These are phyloP conservation scores for Daedaleopsis sinensis DNA, from an alignment of 768 basidiomycete genomes.

Conservation along the genomic window DNA sequence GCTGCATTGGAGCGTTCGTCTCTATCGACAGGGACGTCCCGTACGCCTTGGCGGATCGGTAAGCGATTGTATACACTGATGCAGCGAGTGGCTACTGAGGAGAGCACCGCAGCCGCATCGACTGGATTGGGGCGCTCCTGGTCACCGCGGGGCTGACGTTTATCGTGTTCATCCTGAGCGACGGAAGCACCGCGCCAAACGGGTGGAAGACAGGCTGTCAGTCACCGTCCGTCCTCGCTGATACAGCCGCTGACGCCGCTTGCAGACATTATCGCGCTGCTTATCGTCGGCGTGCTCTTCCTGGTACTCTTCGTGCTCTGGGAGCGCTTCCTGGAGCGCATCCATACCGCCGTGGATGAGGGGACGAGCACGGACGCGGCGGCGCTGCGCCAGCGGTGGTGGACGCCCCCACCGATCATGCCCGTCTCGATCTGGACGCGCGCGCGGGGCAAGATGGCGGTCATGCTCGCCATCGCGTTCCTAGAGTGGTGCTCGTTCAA, in stretches of 20 bases:
- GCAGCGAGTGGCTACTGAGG: not conserved
- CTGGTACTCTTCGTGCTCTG: conserved; percentile 61
- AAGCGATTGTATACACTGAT: not conserved
- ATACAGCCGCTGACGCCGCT: conserved; percentile 24
- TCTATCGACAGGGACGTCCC: conserved; percentile 62
- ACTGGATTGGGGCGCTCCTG: conserved; percentile 77
- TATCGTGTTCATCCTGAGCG: conserved; percentile 72
- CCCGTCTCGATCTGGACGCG: conserved; percentile 63
- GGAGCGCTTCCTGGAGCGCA: conserved; percentile 61
- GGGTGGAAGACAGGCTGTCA: conserved; percentile 64
- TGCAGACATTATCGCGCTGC: conserved; percentile 70
- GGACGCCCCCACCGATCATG: conserved; percentile 66
- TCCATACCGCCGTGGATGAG: conserved; percentile 20
- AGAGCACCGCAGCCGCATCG: conserved; percentile 46
- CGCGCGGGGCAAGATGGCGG: conserved; percentile 63
- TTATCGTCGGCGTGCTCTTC: conserved; percentile 63
- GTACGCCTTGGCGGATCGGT: conserved; percentile 31
- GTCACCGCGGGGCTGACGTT: conserved; percentile 68
- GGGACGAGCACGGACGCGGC: not conserved
- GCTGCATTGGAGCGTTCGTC: conserved; percentile 54
- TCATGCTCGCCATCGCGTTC: conserved; percentile 64
- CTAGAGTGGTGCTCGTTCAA: conserved; percentile 63
- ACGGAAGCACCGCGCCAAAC: conserved; percentile 59
- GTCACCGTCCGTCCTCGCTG: conserved; percentile 22
- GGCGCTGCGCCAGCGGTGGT: conserved; percentile 18